Percentiles rank a stretch among this genome's conserved stretches.
Evolutionary conservation across 2,329 filamentous ascomycete genomes (phyloP).

Genomic region (Fusarium nygamai): DNA sequence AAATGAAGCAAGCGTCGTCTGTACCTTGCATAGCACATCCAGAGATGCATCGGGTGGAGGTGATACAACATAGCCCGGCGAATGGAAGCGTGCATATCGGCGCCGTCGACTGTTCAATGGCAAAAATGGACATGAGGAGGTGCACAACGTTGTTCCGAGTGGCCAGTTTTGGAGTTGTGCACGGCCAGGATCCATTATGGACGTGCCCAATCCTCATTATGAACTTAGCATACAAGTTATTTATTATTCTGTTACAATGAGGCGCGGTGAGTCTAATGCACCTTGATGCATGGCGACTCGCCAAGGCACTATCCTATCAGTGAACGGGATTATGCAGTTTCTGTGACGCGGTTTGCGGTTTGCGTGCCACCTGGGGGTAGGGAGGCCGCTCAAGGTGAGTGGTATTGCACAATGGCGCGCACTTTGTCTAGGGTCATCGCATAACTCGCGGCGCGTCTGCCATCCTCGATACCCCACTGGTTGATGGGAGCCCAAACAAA

Average conservation of each 20-base stretch:
- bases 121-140: conserved; percentile 6
- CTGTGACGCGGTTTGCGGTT: conserved; percentile 46
- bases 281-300: conserved; percentile 32
- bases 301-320: conserved; percentile 44
- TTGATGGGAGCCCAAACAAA: conserved; percentile 25
- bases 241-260: conserved; percentile 29
- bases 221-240: conserved; percentile 10
- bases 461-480: conserved; percentile 36
- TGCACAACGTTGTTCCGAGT: conserved; percentile 42
- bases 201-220: conserved; percentile 28
- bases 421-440: conserved; percentile 33
- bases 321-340: conserved; percentile 48
- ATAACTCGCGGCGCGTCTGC: conserved; percentile 42
- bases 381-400: conserved; percentile 38
- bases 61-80: conserved; percentile 43
- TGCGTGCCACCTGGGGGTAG: conserved; percentile 44
- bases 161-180: conserved; percentile 40
- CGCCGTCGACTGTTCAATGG: conserved; percentile 23
- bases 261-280: conserved; percentile 36
- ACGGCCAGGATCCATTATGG: conserved; percentile 30
- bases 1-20: conserved; percentile 33
- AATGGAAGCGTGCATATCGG: conserved; percentile 47
- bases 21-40: conserved; percentile 44
- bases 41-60: conserved; percentile 40
- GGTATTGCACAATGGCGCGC: conserved; percentile 36